Evolutionary conservation across 1,139 yeast genomes (phyloP), one percentile per base, ranked within the genome.

Genomic region (Kodamaea derodonti): DNA sequence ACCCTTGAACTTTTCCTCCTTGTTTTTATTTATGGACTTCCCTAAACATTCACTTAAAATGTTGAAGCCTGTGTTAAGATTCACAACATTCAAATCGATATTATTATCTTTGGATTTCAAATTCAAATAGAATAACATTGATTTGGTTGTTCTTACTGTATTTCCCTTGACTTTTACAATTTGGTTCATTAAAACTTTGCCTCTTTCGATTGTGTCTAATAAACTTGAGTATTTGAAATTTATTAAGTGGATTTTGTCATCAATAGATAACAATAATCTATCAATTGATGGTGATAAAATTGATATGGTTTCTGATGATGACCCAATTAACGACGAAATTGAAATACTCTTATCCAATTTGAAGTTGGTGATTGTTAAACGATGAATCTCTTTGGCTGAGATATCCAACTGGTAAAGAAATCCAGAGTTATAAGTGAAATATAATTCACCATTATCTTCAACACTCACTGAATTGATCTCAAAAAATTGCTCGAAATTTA

Each of bases 1-100:
- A 9, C 45, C 48, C 22, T 49, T 46, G 18, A 46, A 37, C 15
- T 37, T 30, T 11, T 33, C 42, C 10, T 31, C 30, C 10, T 42
- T 29, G 4, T 40, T 39, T 17, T 39, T 42, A 23, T 49, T 46
- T 27, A 79, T 64, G 18, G 85, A 78, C 50, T 78, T 80, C 16
- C 94, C 92, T 31, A 86, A 56, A 22, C 87, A 79, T 47, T 85
- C 92, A 41, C 78, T 72, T 42, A 87, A 66, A 32, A 78, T 78
- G 43, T 90, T 88, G 26, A 74, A 60, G 2, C 95, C 95, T 13
- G 80, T 76, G 42, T 80, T 78, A 23, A 84, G 69, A 33, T 79
- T 74, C 36, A 69, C 58, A 31, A 69, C 58, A 43, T 70, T 68
- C 41, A 74, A 57, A 35, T 64, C 60, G 22, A 70, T 62, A 35